Evolutionary conservation across 1,284 basidiomycete species (phyloP).

Genomic region (Papiliotrema nemorosa): DNA sequence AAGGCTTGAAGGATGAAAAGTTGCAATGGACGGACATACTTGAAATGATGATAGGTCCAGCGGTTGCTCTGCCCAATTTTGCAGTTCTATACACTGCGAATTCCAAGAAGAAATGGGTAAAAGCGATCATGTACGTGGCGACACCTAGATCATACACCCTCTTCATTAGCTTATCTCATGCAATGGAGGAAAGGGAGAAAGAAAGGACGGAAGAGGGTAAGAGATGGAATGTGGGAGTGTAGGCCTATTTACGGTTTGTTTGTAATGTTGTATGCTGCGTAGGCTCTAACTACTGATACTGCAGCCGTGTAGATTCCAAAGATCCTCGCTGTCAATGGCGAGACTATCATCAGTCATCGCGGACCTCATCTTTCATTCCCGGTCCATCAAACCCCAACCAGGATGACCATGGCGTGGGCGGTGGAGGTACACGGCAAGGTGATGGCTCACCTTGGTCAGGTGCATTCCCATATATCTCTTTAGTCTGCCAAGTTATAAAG

Average conservation of each 20-base stretch:
- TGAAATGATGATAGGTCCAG: slow-evolving; percentile 80
- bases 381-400: too few species aligned
- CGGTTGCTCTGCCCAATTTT: slow-evolving; percentile 60
- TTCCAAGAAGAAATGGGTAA: slow-evolving; percentile 84
- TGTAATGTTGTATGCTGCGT: slow-evolving; percentile 82
- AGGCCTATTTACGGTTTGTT: slow-evolving; percentile 62
- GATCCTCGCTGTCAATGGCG: slow-evolving; percentile 74
- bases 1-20: too few species aligned
- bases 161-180: too few species aligned
- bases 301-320: slow-evolving; percentile 86
- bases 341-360: slow-evolving; percentile 58
- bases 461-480: slow-evolving; percentile 67
- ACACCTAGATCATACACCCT: slow-evolving; percentile 89
- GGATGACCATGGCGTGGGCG: not conserved
- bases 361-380: not conserved
- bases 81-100: slow-evolving; percentile 77
- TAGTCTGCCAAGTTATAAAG: slow-evolving; percentile 68
- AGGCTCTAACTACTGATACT: slow-evolving; percentile 71
- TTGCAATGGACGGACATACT: slow-evolving; percentile 59
- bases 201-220: too few species aligned
- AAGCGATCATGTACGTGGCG: slow-evolving; percentile 82
- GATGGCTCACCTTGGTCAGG: slow-evolving; percentile 50
- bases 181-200: too few species aligned
- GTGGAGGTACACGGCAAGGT: not conserved
- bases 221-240: not conserved